Conservation (phyloP, 805 yeast genomes). For the Wickerhamiella azymoides region DNA sequence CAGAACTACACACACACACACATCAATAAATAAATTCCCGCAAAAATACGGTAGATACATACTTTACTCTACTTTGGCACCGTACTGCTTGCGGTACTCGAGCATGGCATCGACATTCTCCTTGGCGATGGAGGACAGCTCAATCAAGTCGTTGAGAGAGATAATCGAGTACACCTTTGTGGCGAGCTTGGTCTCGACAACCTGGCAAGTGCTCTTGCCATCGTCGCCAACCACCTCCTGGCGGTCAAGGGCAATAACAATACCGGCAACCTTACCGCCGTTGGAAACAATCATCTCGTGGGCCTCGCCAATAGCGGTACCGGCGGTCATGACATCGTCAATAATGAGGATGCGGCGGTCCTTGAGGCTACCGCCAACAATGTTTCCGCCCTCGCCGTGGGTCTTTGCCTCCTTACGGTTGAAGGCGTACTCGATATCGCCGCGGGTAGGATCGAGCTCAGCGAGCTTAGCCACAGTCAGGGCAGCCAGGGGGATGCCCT, state of each 20-base stretch:
- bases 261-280: conserved; percentile 64
- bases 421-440: conserved; percentile 72
- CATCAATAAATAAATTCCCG: no score
- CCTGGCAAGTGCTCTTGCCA: conserved; percentile 65
- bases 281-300: conserved; percentile 58
- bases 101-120: conserved; percentile 21
- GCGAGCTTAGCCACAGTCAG: conserved; percentile 84
- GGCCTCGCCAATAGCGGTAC: conserved; percentile 95
- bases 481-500: conserved; percentile 93
- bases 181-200: conserved; percentile 52
- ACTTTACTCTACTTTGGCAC: conserved; percentile 12
- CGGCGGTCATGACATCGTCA: conserved; percentile 97
- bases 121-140: conserved; percentile 25
- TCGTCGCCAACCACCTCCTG: conserved; percentile 69
- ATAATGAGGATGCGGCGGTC: conserved; percentile 69
- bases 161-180: conserved; percentile 82
- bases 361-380: conserved; percentile 70
- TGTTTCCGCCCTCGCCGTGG: conserved; percentile 95
- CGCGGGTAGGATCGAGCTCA: conserved; percentile 61
- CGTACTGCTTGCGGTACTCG: conserved; percentile 22
- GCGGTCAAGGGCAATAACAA: conserved; percentile 86
- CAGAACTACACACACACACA: no score
- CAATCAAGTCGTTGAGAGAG: conserved; percentile 57
- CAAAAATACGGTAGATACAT: background rate
- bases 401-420: conserved; percentile 82